A percentile compares a stretch with the other conserved stretches of the same genome.
Evolutionary conservation across 192 early-diverging fungal species (phyloP).

Genomic region (Coemansia sp.): DNA sequence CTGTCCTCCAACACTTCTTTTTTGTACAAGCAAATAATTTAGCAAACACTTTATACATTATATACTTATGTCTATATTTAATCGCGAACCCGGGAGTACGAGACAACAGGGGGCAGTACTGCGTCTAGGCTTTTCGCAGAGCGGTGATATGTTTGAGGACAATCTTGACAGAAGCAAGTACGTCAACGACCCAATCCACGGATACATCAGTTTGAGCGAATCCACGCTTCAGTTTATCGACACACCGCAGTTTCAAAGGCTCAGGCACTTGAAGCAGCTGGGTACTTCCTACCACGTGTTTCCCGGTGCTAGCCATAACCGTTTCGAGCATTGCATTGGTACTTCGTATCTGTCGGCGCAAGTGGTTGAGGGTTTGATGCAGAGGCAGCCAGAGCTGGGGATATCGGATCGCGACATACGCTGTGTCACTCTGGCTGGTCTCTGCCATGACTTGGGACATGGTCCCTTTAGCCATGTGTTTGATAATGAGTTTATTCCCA

Average conservation of each 20-base stretch:
- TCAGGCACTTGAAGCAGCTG: conserved; percentile 88
- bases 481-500: conserved; percentile 84
- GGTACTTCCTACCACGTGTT: conserved; percentile 88
- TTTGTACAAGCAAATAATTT: too few relatives aligned
- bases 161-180: conserved; percentile 15
- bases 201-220: conserved; percentile 71
- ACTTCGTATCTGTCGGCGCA: conserved; percentile 76
- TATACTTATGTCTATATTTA: too few relatives aligned
- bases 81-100: too few relatives aligned
- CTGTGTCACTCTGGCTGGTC: conserved; percentile 84
- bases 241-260: conserved; percentile 93
- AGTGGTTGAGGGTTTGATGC: conserved; percentile 64
- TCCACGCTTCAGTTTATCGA: conserved; percentile 72
- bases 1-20: too few relatives aligned
- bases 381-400: conserved; percentile 74
- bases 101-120: too few relatives aligned
- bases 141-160: background rate
- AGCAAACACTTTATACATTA: too few relatives aligned
- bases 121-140: conserved; percentile 16
- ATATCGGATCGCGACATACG: conserved; percentile 76
- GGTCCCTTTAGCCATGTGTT: conserved; percentile 96
- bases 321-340: conserved; percentile 95
- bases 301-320: conserved; percentile 90
- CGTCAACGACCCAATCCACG: conserved; percentile 50
- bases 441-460: conserved; percentile 96